Conservation (phyloP, 202 grass and related monocot species). For the Saccharum hybrid region DNA sequence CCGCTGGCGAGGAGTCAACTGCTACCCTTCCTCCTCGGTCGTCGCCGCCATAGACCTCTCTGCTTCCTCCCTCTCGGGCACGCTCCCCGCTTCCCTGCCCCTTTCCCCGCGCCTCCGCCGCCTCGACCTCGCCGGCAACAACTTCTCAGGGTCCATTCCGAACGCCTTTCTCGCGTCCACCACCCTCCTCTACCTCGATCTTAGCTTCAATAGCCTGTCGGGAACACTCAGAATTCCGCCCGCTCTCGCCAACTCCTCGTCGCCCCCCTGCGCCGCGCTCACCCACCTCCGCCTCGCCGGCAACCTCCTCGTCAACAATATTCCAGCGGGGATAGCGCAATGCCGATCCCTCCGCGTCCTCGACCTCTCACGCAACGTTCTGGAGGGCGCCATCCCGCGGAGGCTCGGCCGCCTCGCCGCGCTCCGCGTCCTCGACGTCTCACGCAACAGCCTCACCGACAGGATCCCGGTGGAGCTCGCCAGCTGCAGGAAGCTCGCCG, state of each 20-base stretch:
- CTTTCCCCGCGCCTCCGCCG: slow-evolving; percentile 51
- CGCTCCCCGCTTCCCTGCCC: slow-evolving; percentile 37
- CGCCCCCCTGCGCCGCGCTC: slow-evolving; percentile 44
- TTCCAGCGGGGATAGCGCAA: slow-evolving; percentile 50
- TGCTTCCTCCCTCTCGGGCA: slow-evolving; percentile 42
- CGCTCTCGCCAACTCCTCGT: not conserved
- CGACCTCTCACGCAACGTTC: slow-evolving; percentile 60
- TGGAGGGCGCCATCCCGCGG: slow-evolving; percentile 56
- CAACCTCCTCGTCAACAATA: slow-evolving; percentile 55
- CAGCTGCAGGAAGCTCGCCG: slow-evolving; percentile 57
- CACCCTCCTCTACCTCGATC: slow-evolving; percentile 59
- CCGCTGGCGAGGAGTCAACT: slow-evolving; percentile 63
- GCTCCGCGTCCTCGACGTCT: slow-evolving; percentile 66
- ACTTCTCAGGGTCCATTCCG: slow-evolving; percentile 67
- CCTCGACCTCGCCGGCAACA: slow-evolving; percentile 61
- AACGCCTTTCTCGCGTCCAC: slow-evolving; percentile 45
- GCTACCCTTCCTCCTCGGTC: slow-evolving; percentile 37
- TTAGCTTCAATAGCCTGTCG: slow-evolving; percentile 52
- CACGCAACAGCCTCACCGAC: slow-evolving; percentile 73
- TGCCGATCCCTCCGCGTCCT: slow-evolving; percentile 54
- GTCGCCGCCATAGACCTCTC: slow-evolving; percentile 54
- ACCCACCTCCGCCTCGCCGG: slow-evolving; percentile 56
- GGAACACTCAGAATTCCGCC: slow-evolving; percentile 39
- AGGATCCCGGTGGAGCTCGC: slow-evolving; percentile 56
- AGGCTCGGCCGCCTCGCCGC: slow-evolving; percentile 43